A percentile compares a stretch with the other conserved stretches of the same genome.
Conservation (phyloP, 148 eudicot species). For the Spergularia marina region DNA sequence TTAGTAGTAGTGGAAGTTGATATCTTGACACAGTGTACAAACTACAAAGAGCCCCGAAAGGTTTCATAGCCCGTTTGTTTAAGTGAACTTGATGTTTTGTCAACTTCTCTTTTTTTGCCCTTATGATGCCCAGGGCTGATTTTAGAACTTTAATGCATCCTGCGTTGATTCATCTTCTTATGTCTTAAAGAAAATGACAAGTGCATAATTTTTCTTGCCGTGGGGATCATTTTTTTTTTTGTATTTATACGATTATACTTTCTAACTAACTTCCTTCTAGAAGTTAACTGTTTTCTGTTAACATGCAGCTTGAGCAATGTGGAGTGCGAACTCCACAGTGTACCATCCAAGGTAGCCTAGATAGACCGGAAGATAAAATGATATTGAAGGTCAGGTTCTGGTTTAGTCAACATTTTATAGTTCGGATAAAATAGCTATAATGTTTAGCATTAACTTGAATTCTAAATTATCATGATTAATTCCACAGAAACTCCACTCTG, state of each 20-base stretch:
- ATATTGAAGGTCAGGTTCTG: slow-evolving; percentile 46
- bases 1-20: neutral
- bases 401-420: neutral
- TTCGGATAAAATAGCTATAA: neutral
- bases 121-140: neutral
- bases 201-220: neutral
- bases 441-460: neutral
- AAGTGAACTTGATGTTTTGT: neutral
- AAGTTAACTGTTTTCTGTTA: slow-evolving; percentile 17
- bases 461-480: slow-evolving; percentile 17
- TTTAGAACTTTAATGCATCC: neutral
- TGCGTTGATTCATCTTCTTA: neutral
- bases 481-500: slow-evolving; percentile 59
- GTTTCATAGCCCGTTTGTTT: neutral
- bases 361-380: slow-evolving; percentile 55
- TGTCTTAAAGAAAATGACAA: neutral
- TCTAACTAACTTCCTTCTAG: neutral
- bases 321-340: slow-evolving; percentile 88
- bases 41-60: neutral
- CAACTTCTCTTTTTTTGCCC: neutral
- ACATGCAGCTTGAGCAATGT: slow-evolving; percentile 65
- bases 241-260: neutral
- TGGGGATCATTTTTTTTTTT: neutral
- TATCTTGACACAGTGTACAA: neutral
- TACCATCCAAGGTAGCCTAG: slow-evolving; percentile 82